These are phyloP conservation scores for Strobilomyces echinocephalus DNA, from an alignment of 768 basidiomycete genomes.

Conservation along the genomic window DNA sequence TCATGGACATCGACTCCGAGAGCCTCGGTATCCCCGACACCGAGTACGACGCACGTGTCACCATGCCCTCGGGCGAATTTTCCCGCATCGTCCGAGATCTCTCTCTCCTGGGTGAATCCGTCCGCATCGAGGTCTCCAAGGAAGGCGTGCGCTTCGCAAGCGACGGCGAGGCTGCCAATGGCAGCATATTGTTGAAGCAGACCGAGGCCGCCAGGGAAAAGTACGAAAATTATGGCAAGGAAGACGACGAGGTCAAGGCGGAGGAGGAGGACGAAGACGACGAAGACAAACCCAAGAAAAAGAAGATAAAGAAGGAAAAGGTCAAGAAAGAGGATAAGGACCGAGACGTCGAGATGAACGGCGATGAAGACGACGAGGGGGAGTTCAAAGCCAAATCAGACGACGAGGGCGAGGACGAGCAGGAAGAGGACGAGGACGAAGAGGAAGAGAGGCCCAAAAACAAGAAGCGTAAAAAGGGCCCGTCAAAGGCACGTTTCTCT, in stretches of 20 bases:
- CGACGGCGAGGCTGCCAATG: conserved; percentile 94
- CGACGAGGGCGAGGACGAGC: conserved; percentile 44
- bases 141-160: conserved; percentile 91
- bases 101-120: conserved; percentile 84
- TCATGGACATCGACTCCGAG: conserved; percentile 99
- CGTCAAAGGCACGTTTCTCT: conserved; percentile 41
- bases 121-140: conserved; percentile 92
- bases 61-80: conserved; percentile 84
- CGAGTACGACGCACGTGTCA: conserved; percentile 90
- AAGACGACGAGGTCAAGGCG: conserved; percentile 38
- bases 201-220: conserved; percentile 48
- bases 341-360: conserved; percentile 44
- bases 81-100: conserved; percentile 90
- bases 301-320: conserved; percentile 35
- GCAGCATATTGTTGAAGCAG: conserved; percentile 78
- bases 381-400: conserved; percentile 43
- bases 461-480: conserved; percentile 66
- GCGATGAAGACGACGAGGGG: conserved; percentile 42
- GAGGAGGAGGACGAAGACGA: conserved; percentile 38
- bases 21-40: conserved; percentile 95
- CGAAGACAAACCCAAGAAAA: conserved; percentile 25
- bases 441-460: conserved; percentile 47
- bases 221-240: conserved; percentile 39
- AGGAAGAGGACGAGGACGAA: conserved; percentile 51
- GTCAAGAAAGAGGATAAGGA: conserved; percentile 39